phyloP scores from a whole-genome alignment of 805 yeast species.

The Candida railenensis region DNA sequence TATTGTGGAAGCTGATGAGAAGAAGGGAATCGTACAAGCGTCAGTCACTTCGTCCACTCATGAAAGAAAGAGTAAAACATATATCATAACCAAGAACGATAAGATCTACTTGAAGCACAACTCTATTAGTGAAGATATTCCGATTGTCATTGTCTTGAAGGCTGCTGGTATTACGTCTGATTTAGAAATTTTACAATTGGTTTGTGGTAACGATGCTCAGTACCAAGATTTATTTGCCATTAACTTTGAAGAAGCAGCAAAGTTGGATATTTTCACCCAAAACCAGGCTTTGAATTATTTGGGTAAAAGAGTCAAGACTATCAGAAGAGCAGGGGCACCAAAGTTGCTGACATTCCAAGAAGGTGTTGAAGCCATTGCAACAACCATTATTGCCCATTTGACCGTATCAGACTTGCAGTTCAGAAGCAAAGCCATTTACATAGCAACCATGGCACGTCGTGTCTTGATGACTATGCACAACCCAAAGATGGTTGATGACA shows the following conservation, averaged over 20 bases:
- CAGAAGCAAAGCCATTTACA: constrained; percentile 89
- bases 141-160: constrained; percentile 87
- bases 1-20: constrained; percentile 95
- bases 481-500: constrained; percentile 94
- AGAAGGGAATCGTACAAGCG: constrained; percentile 92
- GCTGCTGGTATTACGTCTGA: constrained; percentile 95
- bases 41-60: constrained; percentile 98
- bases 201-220: constrained; percentile 84
- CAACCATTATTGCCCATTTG: constrained; percentile 93
- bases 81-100: constrained; percentile 88
- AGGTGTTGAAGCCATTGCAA: constrained; percentile 95
- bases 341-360: constrained; percentile 81
- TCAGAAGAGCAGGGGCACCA: constrained; percentile 82
- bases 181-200: constrained; percentile 87
- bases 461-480: constrained; percentile 94
- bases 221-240: constrained; percentile 92
- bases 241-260: constrained; percentile 91
- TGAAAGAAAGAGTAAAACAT: constrained; percentile 96
- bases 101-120: constrained; percentile 91
- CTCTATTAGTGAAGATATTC: constrained; percentile 92
- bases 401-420: constrained; percentile 82
- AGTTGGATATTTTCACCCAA: constrained; percentile 82
- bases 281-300: constrained; percentile 90
- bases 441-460: constrained; percentile 95
- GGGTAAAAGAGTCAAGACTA: constrained; percentile 88